phyloP scores from a whole-genome alignment of 1,139 yeast species.

The Yamadazyma oceani region DNA sequence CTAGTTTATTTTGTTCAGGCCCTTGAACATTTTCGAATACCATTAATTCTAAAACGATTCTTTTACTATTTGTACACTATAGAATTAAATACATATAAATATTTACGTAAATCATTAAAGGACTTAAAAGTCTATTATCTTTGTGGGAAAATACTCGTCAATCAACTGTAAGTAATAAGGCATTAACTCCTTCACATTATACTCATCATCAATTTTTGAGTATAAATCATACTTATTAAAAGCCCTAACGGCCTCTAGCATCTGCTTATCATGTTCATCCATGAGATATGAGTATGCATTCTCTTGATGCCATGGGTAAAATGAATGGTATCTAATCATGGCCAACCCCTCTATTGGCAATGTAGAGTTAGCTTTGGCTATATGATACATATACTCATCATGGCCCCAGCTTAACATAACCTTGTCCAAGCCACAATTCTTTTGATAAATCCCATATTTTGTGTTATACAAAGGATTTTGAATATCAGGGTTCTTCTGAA shows the following conservation, averaged over 20 bases:
- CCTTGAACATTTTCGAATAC: conserved; percentile 1
- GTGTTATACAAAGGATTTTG: conserved; percentile 65
- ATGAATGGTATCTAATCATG: conserved; percentile 74
- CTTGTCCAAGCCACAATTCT: conserved; percentile 65
- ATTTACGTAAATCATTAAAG: conserved; percentile 4
- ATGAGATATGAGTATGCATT: conserved; percentile 63
- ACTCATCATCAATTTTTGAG: conserved; percentile 55
- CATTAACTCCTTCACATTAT: conserved; percentile 50
- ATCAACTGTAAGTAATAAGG: conserved; percentile 62
- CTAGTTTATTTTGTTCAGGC: too few species aligned
- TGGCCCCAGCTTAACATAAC: conserved; percentile 82
- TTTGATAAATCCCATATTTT: conserved; percentile 65
- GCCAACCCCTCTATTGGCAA: conserved; percentile 69
- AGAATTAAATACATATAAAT: conserved; percentile 6
- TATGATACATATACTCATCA: conserved; percentile 75
- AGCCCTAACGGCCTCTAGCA: conserved; percentile 63
- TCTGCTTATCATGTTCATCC: conserved; percentile 62
- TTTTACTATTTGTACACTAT: conserved; percentile 2
- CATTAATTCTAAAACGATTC: too few species aligned
- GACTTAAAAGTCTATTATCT: conserved; percentile 52
- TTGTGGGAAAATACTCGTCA: conserved; percentile 65
- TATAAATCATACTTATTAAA: conserved; percentile 70
- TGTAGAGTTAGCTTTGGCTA: conserved; percentile 63
- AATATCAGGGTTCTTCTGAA: conserved; percentile 59
- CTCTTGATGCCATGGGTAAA: conserved; percentile 78